Evolutionary conservation across 495 filamentous ascomycete genomes (phyloP), one percentile per base, ranked within the genome.

Genomic region (Penicillium salamii): DNA sequence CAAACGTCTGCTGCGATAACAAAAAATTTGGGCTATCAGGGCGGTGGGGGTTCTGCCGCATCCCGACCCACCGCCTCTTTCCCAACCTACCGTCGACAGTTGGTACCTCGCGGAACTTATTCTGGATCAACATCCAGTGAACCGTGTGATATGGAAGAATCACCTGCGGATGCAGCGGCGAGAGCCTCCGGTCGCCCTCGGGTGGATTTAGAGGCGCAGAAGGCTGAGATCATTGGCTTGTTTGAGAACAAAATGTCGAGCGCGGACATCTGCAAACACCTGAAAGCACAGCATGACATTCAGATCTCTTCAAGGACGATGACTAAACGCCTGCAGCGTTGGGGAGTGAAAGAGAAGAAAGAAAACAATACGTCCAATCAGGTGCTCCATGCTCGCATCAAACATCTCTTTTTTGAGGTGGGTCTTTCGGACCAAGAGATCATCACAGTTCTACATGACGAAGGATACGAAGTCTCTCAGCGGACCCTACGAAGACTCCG

Each of bases 1-100:
- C 12, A 28, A 20, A 37, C 14, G 5, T 48, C 34, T 38, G 23
- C 29, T 31, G 43, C 57, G 60, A 63, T 63, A 63, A 63, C 53
- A 40, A 58, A 61, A 61, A 61, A 57, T 48, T 53, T 61, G 33
- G 40, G 57, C 54, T 61, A 61, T 63, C 60, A 20, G 42, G 46
- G 60, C 60, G 60, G 60, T 63, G 49, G 18, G n/a, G n/a, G 13
- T 61, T 63, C 50, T 61, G 53, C 54, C 41, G 0, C 7, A 5
- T 17, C 8, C 14, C 17, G 3, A 12, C 34, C 23, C 34, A 35
- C 46, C 43, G 43, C 9, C 20, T 35, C n/a, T 46, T 20, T 31
- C 42, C 40, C 40, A 32, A 17, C 24, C 40, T 19, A 17, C 24
- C 32, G 14, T 3, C 3, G 3, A 5, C 24, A 15, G 17, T 17